A percentile compares a stretch with the other conserved stretches of the same genome.
Evolutionary conservation across 1,284 basidiomycete species (phyloP).

Genomic region (Pseudozyma tsukubaensis): DNA sequence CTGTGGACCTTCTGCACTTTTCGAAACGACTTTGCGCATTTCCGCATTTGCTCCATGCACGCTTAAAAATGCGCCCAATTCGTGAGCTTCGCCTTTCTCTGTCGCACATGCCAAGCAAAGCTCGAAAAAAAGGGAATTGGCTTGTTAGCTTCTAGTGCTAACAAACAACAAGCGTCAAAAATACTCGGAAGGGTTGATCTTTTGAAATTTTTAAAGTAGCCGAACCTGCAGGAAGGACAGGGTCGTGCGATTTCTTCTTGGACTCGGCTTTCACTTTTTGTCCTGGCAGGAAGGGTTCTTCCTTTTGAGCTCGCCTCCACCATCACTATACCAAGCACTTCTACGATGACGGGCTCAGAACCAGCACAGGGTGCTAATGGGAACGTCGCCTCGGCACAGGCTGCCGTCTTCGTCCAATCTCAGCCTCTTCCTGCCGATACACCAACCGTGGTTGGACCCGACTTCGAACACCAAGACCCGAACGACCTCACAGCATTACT

Average conservation of each 20-base stretch:
- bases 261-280: neutral
- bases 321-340: neutral
- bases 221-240: constrained; percentile 16
- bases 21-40: neutral
- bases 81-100: neutral
- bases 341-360: constrained; percentile 10
- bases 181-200: neutral
- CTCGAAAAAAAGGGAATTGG: no score
- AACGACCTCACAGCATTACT: constrained; percentile 77
- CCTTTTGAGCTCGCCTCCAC: constrained; percentile 4
- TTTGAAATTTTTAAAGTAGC: constrained; percentile 29
- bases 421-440: constrained; percentile 50
- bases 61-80: neutral
- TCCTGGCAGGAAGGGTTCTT: neutral
- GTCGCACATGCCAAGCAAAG: no score
- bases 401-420: constrained; percentile 55
- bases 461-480: constrained; percentile 80
- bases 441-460: constrained; percentile 79
- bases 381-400: constrained; percentile 46
- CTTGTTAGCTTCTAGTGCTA: neutral
- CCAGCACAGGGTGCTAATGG: constrained; percentile 10
- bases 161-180: neutral
- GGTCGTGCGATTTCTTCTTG: constrained; percentile 25
- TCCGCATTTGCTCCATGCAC: constrained; percentile 12
- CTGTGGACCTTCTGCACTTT: no score